Evolutionary conservation across 352 stramenopile species (phyloP).

Genomic region (Pythium guiyangense): DNA sequence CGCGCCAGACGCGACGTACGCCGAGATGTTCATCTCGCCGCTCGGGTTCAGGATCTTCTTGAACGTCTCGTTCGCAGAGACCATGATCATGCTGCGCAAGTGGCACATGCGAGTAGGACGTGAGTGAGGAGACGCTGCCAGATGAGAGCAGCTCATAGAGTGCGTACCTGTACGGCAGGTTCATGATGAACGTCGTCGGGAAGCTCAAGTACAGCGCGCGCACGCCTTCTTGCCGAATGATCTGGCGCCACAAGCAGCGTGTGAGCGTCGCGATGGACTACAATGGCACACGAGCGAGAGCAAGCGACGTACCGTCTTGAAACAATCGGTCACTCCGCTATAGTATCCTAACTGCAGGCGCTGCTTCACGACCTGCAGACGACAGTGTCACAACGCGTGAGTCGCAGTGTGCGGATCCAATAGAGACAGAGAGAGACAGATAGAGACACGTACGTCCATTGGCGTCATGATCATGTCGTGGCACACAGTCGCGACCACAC

Average conservation of each 20-base stretch:
- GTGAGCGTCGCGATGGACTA: conserved; percentile 11
- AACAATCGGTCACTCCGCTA: conserved; percentile 86
- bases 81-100: conserved; percentile 92
- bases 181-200: conserved; percentile 97
- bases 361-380: conserved; percentile 95
- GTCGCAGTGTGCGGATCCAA: neutral
- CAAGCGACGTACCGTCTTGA: conserved; percentile 56
- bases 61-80: conserved; percentile 96
- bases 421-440: neutral
- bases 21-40: conserved; percentile 82
- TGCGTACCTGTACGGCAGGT: conserved; percentile 94
- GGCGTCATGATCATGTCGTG: conserved; percentile 99
- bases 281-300: neutral
- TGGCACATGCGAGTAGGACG: neutral
- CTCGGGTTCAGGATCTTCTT: conserved; percentile 92
- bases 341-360: conserved; percentile 99
- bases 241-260: conserved; percentile 21
- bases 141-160: neutral
- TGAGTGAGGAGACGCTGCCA: neutral
- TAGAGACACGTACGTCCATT: conserved; percentile 84
- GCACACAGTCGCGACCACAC: conserved; percentile 92
- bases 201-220: conserved; percentile 93
- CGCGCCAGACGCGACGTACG: conserved; percentile 91
- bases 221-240: conserved; percentile 72
- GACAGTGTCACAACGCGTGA: neutral